Evolutionary conservation across 345 rosid species (phyloP), one percentile per base, ranked within the genome.

Genomic region (Lumnitzera littorea): DNA sequence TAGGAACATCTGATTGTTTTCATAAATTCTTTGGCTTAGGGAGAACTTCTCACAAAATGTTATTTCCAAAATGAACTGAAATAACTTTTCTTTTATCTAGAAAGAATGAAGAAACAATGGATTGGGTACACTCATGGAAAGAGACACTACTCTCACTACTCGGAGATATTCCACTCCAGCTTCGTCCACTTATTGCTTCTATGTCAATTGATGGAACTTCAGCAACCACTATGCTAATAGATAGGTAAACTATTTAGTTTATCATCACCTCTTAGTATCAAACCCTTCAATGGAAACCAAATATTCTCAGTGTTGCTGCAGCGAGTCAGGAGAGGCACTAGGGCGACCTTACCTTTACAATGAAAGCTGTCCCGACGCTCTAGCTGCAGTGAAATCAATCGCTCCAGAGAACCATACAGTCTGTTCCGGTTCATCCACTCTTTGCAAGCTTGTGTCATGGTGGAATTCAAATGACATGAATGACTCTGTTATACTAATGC

Each of bases 391-490:
- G 11, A 85, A 80, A 76, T 85, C 94, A 43, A 76, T 89, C 57
- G 96, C 96, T 55, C 96, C 98, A 25, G 65, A 48, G n/a, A 89
- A 82, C 81, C 98, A 89, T 66, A 89, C 96, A 0, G 96, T 92
- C 57, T 89, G 96, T 78, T 82, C 96, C 12, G 89, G 81, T 58
- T 76, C 96, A 20, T 92, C 96, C 51, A 89, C 96, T 49, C 70
- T 92, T 41, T 92, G 98, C 79, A 92, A 92, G 70, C 96, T 89
- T 23, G 88, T 89, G 46, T 84, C 94, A 3, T 89, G 98, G 96
- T 92, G 98, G 96, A 84, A 77, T 55, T 69, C 36, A 24, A 65
- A 59, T 9, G 61, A 70, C 53, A 62, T 84, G 0, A 67, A 73
- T 47, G 74, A 84, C 67, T 85, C 88, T 13, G 84, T 77, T 2